A percentile compares a stretch with the other conserved stretches of the same genome.
Conservation (phyloP, 768 basidiomycete species). For the Paxillus involutus region DNA sequence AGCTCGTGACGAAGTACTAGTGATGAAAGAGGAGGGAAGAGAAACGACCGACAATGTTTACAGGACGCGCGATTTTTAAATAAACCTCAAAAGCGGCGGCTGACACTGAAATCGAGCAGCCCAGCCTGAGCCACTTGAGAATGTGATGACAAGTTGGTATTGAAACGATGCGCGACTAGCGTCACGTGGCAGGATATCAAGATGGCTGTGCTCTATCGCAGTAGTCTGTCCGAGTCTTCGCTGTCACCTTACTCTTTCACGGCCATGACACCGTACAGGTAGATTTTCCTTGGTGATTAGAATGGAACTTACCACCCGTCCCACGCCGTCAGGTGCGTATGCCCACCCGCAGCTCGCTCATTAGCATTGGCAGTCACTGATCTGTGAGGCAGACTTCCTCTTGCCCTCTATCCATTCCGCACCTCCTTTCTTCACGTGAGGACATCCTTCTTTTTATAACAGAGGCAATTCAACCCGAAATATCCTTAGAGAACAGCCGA, state of each 20-base stretch:
- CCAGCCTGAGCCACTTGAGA: too few relatives aligned
- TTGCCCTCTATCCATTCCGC: constrained; percentile 82
- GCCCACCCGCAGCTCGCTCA: neutral
- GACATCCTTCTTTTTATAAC: constrained; percentile 8
- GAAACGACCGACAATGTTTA: too few relatives aligned
- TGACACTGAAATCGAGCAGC: too few relatives aligned
- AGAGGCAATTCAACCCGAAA: constrained; percentile 5
- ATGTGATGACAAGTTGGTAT: too few relatives aligned
- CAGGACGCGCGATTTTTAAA: too few relatives aligned
- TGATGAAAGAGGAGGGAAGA: too few relatives aligned
- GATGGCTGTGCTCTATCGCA: too few relatives aligned
- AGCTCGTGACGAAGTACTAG: too few relatives aligned
- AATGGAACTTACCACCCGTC: constrained; percentile 58
- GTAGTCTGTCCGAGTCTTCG: too few relatives aligned
- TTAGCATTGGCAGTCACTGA: constrained; percentile 1
- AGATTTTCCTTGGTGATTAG: neutral
- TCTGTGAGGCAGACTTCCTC: constrained; percentile 54
- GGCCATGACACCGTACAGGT: neutral
- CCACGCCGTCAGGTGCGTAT: constrained; percentile 54
- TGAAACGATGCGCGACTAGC: too few relatives aligned
- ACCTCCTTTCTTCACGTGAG: constrained; percentile 88
- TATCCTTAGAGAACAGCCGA: constrained; percentile 68
- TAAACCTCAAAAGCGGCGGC: too few relatives aligned
- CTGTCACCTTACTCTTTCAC: neutral
- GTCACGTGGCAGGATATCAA: too few relatives aligned